Base-by-base conservation (phyloP, 768 basidiomycete species). In the Tephrocybe sp. region DNA sequence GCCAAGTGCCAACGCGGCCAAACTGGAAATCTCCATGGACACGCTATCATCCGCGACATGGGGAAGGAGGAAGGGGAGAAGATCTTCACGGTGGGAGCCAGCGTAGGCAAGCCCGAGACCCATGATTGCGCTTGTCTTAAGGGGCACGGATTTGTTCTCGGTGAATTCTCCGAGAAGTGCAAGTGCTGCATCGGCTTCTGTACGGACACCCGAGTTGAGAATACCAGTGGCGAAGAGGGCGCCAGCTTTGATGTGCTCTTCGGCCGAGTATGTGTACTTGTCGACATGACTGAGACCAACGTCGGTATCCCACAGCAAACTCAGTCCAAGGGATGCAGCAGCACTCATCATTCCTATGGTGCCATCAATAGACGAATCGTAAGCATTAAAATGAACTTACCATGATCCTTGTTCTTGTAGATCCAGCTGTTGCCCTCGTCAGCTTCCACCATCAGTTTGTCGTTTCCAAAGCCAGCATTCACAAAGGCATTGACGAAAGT, bases 371-470 rank as follows among this genome's bases (percentile, higher is more conserved):
- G 12, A 5, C 16, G 36, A 8, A 30, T 7, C 36, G 12, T 18
- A 18, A 19, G 18, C 6, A 5, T 19, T 12, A 21, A 19, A 7
- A 18, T 19, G 21, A 12, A 63, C 77, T 18, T 50, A 86, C 95
- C 97, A 55, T 97, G 92, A 45, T 98, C 96, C 72, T 98, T 98
- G 76, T 98, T 98, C 80, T 98, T 98, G 78, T 98, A 99, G 50
- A 99, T 92, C 94, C 94, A 99, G 60, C 92, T 95, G 68, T 84
- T 91, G 12, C 97, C 96, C 61, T 97, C 95, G 51, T 93, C 90
- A 1, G 94, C 96, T 63, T 87, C 88, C 5, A 95, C 93, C 92
- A 99, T 96, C 46, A 99, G 80, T 66, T 97, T 98, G 67, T 99
- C 97, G 65, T 99, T 99, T 19, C 93, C 94, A 62, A 95, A 99